phyloP scores from a whole-genome alignment of 2,329 filamentous ascomycete genomes.

The Aspergillus hiratsukae region DNA sequence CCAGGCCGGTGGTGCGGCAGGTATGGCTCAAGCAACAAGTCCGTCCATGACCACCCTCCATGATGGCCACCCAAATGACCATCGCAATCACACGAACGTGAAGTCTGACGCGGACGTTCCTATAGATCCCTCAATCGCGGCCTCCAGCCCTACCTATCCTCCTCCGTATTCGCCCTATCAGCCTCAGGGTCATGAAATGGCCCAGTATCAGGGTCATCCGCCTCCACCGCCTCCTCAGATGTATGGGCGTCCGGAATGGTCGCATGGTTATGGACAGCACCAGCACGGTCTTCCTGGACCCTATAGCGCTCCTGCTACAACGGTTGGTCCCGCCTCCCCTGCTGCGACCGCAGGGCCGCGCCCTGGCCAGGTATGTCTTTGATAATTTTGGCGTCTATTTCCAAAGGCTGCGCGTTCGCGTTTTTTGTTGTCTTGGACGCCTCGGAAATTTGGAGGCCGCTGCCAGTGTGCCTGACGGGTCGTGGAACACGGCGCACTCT shows the following conservation, averaged over 20 bases:
- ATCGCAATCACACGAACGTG: slow-evolving; percentile 63
- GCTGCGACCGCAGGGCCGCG: slow-evolving; percentile 58
- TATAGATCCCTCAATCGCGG: slow-evolving; percentile 98
- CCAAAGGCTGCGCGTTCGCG: slow-evolving; percentile 25
- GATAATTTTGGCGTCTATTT: slow-evolving; percentile 32
- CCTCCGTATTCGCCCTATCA: slow-evolving; percentile 85
- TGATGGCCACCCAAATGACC: slow-evolving; percentile 69
- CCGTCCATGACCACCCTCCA: slow-evolving; percentile 78
- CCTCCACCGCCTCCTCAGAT: slow-evolving; percentile 44
- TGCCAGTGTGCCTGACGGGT: slow-evolving; percentile 14
- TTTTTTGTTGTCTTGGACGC: slow-evolving; percentile 27
- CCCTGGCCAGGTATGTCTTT: slow-evolving; percentile 57
- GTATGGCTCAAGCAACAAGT: slow-evolving; percentile 99
- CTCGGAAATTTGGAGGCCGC: slow-evolving; percentile 14
- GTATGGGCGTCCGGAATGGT: slow-evolving; percentile 46
- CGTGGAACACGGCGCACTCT: slow-evolving; percentile 17
- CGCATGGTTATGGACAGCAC: slow-evolving; percentile 43
- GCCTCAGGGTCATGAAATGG: slow-evolving; percentile 78
- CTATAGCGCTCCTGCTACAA: slow-evolving; percentile 51
- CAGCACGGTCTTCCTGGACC: slow-evolving; percentile 46
- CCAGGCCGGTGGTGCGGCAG: slow-evolving; percentile 70
- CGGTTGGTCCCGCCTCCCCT: slow-evolving; percentile 56
- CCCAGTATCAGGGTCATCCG: slow-evolving; percentile 56
- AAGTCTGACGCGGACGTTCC: slow-evolving; percentile 96
- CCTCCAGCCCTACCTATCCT: slow-evolving; percentile 86